A percentile compares a stretch with the other conserved stretches of the same genome.
Conservation (phyloP, 2,329 filamentous ascomycete genomes). For the Aquanectria penicillioides region DNA sequence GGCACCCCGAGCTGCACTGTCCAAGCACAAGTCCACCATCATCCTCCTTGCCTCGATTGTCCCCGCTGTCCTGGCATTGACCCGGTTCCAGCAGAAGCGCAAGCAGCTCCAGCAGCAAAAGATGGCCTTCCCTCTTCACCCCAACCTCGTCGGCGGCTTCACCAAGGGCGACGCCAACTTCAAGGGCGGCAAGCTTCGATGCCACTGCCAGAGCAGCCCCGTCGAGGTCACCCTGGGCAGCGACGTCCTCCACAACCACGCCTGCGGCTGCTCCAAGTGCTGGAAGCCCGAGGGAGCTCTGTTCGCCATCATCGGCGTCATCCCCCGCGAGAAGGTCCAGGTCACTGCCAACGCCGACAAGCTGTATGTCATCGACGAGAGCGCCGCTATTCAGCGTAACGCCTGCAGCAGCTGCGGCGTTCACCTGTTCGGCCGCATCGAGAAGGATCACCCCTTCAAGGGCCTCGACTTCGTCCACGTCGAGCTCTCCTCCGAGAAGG, state of each 20-base stretch:
- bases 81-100: slow-evolving; percentile 30
- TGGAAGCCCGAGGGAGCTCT: slow-evolving; percentile 73
- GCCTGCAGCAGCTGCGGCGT: slow-evolving; percentile 70
- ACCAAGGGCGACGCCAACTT: slow-evolving; percentile 64
- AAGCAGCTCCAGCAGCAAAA: slow-evolving; percentile 18
- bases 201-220: slow-evolving; percentile 65
- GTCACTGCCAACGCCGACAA: slow-evolving; percentile 69
- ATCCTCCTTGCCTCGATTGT: slow-evolving; percentile 34
- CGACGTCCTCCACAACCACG: slow-evolving; percentile 75
- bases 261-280: slow-evolving; percentile 77
- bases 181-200: slow-evolving; percentile 69
- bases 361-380: slow-evolving; percentile 63
- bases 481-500: slow-evolving; percentile 67
- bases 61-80: slow-evolving; percentile 32
- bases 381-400: slow-evolving; percentile 68
- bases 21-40: slow-evolving; percentile 26
- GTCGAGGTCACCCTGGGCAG: slow-evolving; percentile 67
- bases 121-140: slow-evolving; percentile 60
- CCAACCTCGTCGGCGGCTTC: slow-evolving; percentile 70
- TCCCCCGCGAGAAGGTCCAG: slow-evolving; percentile 63
- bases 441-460: slow-evolving; percentile 72
- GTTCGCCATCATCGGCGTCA: slow-evolving; percentile 72
- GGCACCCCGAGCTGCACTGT: slow-evolving; percentile 15
- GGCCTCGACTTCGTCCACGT: slow-evolving; percentile 76
- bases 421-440: slow-evolving; percentile 73